Conservation (phyloP, 2,329 filamentous ascomycete genomes). For the Fusarium equiseti region DNA sequence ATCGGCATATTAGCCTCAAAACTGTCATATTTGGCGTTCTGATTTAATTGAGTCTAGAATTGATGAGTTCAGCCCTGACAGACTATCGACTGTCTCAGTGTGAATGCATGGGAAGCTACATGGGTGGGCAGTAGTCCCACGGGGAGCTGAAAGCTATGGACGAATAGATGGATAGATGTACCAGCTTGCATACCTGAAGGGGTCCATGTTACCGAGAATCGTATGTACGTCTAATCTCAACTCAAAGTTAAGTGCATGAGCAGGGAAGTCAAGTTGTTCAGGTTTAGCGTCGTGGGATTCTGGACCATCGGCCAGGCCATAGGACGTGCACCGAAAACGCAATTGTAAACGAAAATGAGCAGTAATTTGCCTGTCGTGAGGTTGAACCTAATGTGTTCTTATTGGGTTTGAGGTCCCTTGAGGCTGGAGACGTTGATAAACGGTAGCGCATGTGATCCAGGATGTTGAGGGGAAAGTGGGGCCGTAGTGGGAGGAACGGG, state of each 20-base stretch:
- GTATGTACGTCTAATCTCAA: background rate
- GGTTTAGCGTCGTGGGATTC: background rate
- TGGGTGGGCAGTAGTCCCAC: conserved; percentile 7
- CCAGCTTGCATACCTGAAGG: conserved; percentile 1
- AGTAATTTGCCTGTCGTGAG: background rate
- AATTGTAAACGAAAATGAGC: conserved; percentile 2
- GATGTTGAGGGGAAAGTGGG: conserved; percentile 25
- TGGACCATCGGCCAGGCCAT: conserved; percentile 1
- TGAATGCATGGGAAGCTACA: conserved; percentile 1
- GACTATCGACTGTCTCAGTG: conserved; percentile 16
- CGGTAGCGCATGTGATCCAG: conserved; percentile 6
- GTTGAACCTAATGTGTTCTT: background rate
- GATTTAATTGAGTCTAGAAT: conserved; percentile 30
- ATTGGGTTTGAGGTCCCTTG: background rate
- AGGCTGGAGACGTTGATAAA: conserved; percentile 13
- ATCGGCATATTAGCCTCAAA: conserved; percentile 21
- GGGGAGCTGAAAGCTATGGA: background rate
- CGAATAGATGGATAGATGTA: conserved; percentile 10
- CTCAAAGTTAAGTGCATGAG: background rate
- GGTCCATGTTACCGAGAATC: background rate
- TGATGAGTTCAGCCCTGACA: conserved; percentile 29
- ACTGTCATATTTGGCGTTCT: conserved; percentile 3
- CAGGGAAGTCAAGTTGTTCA: background rate
- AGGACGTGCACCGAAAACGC: conserved; percentile 8
- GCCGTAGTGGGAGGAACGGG: conserved; percentile 19